These are phyloP conservation scores for Cicer pinnatifidum DNA, from an alignment of 306 rosid species.

Conservation along the genomic window DNA sequence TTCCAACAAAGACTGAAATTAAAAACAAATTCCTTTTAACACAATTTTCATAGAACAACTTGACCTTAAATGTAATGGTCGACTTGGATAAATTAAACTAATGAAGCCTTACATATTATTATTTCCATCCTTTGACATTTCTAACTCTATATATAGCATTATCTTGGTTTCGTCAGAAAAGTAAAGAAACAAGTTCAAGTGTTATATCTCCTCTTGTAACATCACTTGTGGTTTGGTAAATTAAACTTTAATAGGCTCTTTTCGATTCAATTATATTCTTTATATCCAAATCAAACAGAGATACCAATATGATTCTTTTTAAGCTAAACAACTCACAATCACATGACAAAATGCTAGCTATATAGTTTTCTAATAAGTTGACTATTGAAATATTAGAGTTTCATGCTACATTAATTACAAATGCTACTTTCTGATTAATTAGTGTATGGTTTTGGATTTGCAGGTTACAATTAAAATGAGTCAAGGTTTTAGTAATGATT, in stretches of 20 bases:
- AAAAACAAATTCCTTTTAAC: too few species aligned
- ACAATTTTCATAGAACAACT: neutral
- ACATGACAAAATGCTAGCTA: conserved; percentile 24
- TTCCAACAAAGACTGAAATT: too few species aligned
- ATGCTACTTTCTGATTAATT: conserved; percentile 17
- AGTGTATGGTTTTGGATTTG: neutral
- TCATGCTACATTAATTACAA: neutral
- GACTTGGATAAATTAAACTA: conserved; percentile 34
- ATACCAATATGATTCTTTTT: neutral
- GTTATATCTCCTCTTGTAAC: conserved; percentile 7
- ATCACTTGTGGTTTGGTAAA: conserved; percentile 22
- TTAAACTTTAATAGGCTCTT: conserved; percentile 5
- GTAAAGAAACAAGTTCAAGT: neutral
- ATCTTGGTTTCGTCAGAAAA: neutral
- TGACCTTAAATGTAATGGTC: conserved; percentile 28
- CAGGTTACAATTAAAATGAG: conserved; percentile 42
- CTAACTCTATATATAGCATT: conserved; percentile 37
- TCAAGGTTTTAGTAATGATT: conserved; percentile 39
- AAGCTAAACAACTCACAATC: neutral
- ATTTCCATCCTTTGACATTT: neutral
- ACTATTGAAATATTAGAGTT: conserved; percentile 23
- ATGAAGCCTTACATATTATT: neutral
- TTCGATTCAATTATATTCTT: conserved; percentile 19
- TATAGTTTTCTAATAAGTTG: conserved; percentile 1
- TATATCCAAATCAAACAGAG: neutral